Conservation (phyloP, 2,329 filamentous ascomycete genomes). For the Didymella pomorum region DNA sequence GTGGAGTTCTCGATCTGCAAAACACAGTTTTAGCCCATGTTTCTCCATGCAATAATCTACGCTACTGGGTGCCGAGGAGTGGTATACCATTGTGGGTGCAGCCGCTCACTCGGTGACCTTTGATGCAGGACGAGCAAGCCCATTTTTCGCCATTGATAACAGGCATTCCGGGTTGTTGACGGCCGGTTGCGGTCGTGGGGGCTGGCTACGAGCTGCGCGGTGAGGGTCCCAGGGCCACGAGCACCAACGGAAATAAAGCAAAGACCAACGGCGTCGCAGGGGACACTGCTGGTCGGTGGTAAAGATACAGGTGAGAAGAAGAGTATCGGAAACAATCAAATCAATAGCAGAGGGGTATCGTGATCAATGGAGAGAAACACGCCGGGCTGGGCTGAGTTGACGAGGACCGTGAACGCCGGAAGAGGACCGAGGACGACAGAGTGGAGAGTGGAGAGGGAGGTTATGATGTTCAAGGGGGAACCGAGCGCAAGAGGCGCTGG, state of each 20-base stretch:
- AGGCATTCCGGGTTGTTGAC: slow-evolving; percentile 46
- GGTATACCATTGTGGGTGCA: slow-evolving; percentile 88
- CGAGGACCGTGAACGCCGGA: slow-evolving; percentile 50
- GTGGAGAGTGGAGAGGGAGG: slow-evolving; percentile 38
- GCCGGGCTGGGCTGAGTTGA: slow-evolving; percentile 33
- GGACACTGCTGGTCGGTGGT: slow-evolving; percentile 24
- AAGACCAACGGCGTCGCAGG: slow-evolving; percentile 28
- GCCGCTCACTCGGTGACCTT: slow-evolving; percentile 98
- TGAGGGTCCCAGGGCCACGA: slow-evolving; percentile 23
- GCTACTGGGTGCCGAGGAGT: slow-evolving; percentile 15
- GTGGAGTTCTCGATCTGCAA: slow-evolving; percentile 82
- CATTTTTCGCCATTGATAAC: slow-evolving; percentile 87
- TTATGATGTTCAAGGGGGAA: slow-evolving; percentile 38
- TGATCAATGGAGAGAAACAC: slow-evolving; percentile 40
- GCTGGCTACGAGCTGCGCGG: slow-evolving; percentile 34
- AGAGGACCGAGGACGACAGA: slow-evolving; percentile 44
- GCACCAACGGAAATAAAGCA: slow-evolving; percentile 21
- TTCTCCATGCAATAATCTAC: slow-evolving; percentile 6
- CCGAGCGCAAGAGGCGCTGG: slow-evolving; percentile 54
- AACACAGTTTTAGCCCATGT: slow-evolving; percentile 28
- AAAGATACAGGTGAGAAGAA: slow-evolving; percentile 34
- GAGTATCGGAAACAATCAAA: slow-evolving; percentile 31
- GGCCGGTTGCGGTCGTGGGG: slow-evolving; percentile 49
- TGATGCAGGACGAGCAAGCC: slow-evolving; percentile 97
- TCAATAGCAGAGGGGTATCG: slow-evolving; percentile 48